phyloP scores from a whole-genome alignment of 2,329 filamentous ascomycete genomes.

The Chrysosporium keratinophilum region DNA sequence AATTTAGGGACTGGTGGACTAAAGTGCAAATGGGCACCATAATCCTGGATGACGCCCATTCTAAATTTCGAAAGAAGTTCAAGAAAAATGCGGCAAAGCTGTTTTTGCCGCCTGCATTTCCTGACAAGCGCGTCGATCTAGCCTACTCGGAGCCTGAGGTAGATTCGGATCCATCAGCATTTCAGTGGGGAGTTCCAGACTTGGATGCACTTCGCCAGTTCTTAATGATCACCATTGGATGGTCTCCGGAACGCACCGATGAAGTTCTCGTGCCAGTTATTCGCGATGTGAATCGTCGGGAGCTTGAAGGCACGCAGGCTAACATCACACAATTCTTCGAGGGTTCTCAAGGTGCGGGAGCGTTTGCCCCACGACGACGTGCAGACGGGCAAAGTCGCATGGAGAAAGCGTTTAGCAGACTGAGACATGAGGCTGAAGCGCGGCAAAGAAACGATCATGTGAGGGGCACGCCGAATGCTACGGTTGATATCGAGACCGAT shows the following conservation, averaged over 20 bases:
- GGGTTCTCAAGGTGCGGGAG: conserved; percentile 49
- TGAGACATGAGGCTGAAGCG: conserved; percentile 47
- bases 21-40: conserved; percentile 62
- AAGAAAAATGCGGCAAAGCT: conserved; percentile 73
- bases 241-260: conserved; percentile 83
- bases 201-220: conserved; percentile 74
- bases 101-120: conserved; percentile 73
- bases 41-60: conserved; percentile 45
- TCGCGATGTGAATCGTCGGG: conserved; percentile 81
- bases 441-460: conserved; percentile 15
- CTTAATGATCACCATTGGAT: conserved; percentile 85
- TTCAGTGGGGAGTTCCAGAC: conserved; percentile 94
- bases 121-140: conserved; percentile 62
- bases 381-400: conserved; percentile 58
- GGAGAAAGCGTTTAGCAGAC: conserved; percentile 60
- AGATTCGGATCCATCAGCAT: conserved; percentile 63
- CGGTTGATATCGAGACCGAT: background rate
- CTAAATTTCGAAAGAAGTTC: conserved; percentile 73
- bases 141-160: conserved; percentile 84
- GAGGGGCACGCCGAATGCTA: background rate
- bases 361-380: conserved; percentile 60
- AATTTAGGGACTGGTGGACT: conserved; percentile 81
- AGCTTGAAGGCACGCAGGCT: conserved; percentile 80
- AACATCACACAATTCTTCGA: conserved; percentile 93
- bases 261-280: conserved; percentile 94